Evolutionary conservation across 805 yeast species (phyloP), one percentile per base, ranked within the genome.

Genomic region (Candida sakaeoensis): DNA sequence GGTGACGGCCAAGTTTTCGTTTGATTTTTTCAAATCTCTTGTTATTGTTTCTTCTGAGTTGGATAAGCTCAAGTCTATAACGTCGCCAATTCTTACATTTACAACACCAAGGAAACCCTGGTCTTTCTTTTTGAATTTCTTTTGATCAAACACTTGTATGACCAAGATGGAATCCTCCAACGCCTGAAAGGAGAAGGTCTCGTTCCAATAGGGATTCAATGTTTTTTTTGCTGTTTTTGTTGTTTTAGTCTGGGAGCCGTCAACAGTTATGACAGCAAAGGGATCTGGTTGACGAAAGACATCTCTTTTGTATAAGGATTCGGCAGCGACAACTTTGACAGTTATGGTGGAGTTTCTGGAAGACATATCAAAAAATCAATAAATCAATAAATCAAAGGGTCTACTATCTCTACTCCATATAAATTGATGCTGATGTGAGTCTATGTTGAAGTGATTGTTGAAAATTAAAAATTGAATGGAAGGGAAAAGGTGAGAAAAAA

Each of bases 61-160:
- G 19, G 60, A 58, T 63, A 71, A 51, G 40, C 65, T 67, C 40
- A 82, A 70, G 57, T 89, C 95, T 42, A 91, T 76, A 21, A 86
- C 88, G 60, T 93, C 98, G 31, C 91, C 91, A 22, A 93, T 77
- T 49, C 95, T 74, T 38, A 93, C 77, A 60, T 93, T 93, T 45
- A 93, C 93, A 14, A 93, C 98, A 42, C 99, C 99, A 39, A 93
- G 70, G 53, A 93, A 93, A 4, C 99, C 99, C 63, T 93, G 99
- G 60, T 93, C 99, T 75, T 89, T 90, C 79, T 88, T 89, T 62
- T 93, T 93, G 70, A 93, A 93, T 64, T 93, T 93, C 61, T 89
- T 90, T 61, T 91, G 98, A 61, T 93, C 98, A 64, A 93, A 93
- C 6, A 93, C 93, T 61, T 93, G 98, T 46, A 93, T 79, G 10